A percentile compares a stretch with the other conserved stretches of the same genome.
Conservation (phyloP, 2,329 filamentous ascomycete genomes). For the Cadophora luteo-olivacea region DNA sequence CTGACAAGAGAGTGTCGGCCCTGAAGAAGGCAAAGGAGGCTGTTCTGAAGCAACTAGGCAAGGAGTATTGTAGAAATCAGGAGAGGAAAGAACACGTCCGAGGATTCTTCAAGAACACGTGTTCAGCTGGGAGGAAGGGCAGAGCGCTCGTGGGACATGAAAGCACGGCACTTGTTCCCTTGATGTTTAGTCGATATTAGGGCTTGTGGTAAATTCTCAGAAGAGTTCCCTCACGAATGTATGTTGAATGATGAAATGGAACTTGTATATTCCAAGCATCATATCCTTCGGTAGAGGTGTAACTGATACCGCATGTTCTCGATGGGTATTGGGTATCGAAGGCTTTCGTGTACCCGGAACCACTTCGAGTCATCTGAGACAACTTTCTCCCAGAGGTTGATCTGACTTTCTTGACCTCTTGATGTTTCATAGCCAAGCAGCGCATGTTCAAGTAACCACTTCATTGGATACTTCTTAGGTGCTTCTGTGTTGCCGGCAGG, state of each 20-base stretch:
- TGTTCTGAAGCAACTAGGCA: slow-evolving; percentile 62
- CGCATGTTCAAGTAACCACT: slow-evolving; percentile 87
- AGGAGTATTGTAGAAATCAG: slow-evolving; percentile 53
- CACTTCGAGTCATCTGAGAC: slow-evolving; percentile 79
- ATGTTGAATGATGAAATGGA: slow-evolving; percentile 39
- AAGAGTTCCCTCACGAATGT: slow-evolving; percentile 23
- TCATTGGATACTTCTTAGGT: slow-evolving; percentile 84
- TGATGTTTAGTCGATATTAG: slow-evolving; percentile 61
- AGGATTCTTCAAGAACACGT: slow-evolving; percentile 40
- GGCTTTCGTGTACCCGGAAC: slow-evolving; percentile 74
- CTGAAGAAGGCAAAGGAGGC: slow-evolving; percentile 65
- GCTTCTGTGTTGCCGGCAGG: slow-evolving; percentile 36
- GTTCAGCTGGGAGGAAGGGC: slow-evolving; percentile 34
- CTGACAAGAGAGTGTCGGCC: slow-evolving; percentile 59
- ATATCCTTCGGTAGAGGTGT: slow-evolving; percentile 71
- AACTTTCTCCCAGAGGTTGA: slow-evolving; percentile 73
- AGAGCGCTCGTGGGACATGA: slow-evolving; percentile 48
- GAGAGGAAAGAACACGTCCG: slow-evolving; percentile 36
- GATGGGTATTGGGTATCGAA: slow-evolving; percentile 83
- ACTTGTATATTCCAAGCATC: slow-evolving; percentile 24
- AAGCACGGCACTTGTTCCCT: slow-evolving; percentile 61
- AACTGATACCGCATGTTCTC: slow-evolving; percentile 97
- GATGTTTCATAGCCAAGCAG: slow-evolving; percentile 58
- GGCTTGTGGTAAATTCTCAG: slow-evolving; percentile 20
- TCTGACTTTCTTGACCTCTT: slow-evolving; percentile 39